Evolutionary conservation across 331 rosid genomes (phyloP).

Genomic region (Telfairia occidentalis): DNA sequence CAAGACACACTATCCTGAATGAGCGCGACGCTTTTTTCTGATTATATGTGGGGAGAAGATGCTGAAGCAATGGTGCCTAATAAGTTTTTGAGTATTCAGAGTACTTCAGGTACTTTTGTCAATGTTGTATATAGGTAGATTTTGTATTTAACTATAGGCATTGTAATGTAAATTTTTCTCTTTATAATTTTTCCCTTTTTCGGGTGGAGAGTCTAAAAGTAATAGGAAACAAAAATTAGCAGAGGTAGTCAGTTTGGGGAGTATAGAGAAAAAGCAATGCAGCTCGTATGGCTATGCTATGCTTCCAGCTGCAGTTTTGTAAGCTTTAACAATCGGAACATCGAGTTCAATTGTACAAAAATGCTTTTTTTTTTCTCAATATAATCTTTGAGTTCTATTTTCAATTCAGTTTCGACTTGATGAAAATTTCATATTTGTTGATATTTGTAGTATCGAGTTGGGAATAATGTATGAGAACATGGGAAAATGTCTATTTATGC

Average conservation of each 20-base stretch:
- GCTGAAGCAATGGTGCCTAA: not conserved
- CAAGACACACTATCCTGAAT: slow-evolving; percentile 4
- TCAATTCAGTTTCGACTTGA: not conserved
- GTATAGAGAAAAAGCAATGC: slow-evolving; percentile 1
- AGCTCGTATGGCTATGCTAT: not conserved
- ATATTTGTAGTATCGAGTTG: not conserved
- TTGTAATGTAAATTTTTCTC: not conserved
- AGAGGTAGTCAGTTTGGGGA: slow-evolving; percentile 4
- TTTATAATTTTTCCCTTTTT: not conserved
- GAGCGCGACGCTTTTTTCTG: slow-evolving; percentile 13
- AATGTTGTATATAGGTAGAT: slow-evolving; percentile 2
- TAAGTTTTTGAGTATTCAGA: not conserved
- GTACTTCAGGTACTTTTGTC: slow-evolving; percentile 5
- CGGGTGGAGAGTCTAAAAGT: not conserved
- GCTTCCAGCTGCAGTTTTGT: slow-evolving; percentile 11
- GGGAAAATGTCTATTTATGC: not conserved
- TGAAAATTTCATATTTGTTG: not conserved
- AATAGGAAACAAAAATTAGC: not conserved
- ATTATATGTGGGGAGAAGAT: not conserved
- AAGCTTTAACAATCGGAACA: not conserved
- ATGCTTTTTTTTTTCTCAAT: not conserved
- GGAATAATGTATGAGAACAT: not conserved
- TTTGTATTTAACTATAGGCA: slow-evolving; percentile 7
- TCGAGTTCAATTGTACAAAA: slow-evolving; percentile 12
- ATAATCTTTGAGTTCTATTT: not conserved